Conservation (phyloP, 2,329 filamentous ascomycete genomes). For the Xylariaceae sp. region DNA sequence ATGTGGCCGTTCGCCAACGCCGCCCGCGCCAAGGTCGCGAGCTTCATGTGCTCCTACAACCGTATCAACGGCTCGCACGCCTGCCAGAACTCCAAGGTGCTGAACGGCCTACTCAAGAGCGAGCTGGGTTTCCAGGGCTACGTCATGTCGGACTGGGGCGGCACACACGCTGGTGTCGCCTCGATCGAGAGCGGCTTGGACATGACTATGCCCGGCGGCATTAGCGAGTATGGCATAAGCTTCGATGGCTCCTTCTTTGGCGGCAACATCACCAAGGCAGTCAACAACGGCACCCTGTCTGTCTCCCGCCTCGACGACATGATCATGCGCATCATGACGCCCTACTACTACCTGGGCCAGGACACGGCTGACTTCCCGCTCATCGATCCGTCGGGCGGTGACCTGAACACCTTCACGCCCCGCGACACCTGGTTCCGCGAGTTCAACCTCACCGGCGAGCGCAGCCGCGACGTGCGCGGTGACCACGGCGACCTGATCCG, state of each 20-base stretch:
- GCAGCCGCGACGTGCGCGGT: slow-evolving; percentile 43
- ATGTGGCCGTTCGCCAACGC: slow-evolving; percentile 34
- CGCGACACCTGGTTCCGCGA: slow-evolving; percentile 35
- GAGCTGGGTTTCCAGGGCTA: slow-evolving; percentile 43
- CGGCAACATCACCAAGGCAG: slow-evolving; percentile 35
- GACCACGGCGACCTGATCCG: slow-evolving; percentile 49
- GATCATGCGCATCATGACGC: slow-evolving; percentile 45
- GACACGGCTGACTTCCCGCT: slow-evolving; percentile 35
- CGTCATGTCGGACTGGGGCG: slow-evolving; percentile 33
- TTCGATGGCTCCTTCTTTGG: slow-evolving; percentile 31
- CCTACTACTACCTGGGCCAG: slow-evolving; percentile 43
- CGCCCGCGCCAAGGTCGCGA: slow-evolving; percentile 19
- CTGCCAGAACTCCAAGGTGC: slow-evolving; percentile 5
- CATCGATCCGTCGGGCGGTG: slow-evolving; percentile 36
- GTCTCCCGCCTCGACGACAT: slow-evolving; percentile 37
- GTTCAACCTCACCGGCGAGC: slow-evolving; percentile 40
- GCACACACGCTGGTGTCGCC: slow-evolving; percentile 26
- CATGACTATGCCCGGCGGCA: slow-evolving; percentile 34
- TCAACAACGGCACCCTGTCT: slow-evolving; percentile 39
- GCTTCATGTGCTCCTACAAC: slow-evolving; percentile 20
- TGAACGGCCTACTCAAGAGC: slow-evolving; percentile 30
- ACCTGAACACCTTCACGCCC: slow-evolving; percentile 43
- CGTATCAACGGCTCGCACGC: neutral
- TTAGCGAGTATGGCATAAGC: slow-evolving; percentile 19
- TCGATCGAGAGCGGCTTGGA: slow-evolving; percentile 33